Conservation (phyloP, 179 eudicot species). For the Heliamphora pulchella region DNA sequence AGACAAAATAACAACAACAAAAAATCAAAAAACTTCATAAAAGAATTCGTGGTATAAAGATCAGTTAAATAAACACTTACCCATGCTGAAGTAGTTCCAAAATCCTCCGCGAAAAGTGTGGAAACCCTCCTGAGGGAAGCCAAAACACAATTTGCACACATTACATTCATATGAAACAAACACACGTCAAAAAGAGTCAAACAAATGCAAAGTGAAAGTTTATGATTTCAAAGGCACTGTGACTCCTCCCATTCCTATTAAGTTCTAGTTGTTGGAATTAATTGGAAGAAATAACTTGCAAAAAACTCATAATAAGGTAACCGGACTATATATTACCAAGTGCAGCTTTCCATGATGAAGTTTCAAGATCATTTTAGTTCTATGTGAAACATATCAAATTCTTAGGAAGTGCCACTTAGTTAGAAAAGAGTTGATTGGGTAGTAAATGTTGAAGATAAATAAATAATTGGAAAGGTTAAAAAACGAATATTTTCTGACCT, state of each 20-base stretch:
- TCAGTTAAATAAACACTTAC: slow-evolving; percentile 19
- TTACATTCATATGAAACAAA: background rate
- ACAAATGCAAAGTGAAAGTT: background rate
- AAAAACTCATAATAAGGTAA: background rate
- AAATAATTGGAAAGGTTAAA: background rate
- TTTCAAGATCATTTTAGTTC: background rate
- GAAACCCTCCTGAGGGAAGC: slow-evolving; percentile 25
- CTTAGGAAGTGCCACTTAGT: background rate
- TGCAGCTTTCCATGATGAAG: background rate
- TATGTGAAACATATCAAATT: background rate
- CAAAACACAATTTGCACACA: slow-evolving; percentile 1
- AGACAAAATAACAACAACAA: no score
- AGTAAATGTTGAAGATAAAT: background rate
- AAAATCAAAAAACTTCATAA: background rate
- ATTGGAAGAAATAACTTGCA: background rate
- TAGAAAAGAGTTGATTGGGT: background rate
- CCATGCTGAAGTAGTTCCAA: slow-evolving; percentile 57
- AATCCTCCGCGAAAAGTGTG: slow-evolving; percentile 50
- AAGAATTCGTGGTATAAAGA: background rate
- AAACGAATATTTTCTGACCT: background rate
- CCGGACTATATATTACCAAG: background rate
- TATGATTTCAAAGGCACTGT: background rate
- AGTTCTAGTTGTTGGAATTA: background rate
- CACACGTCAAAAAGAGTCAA: background rate
- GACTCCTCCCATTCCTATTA: background rate